phyloP scores from a whole-genome alignment of 192 early-diverging fungal genomes.

The Mortierella claussenii region DNA sequence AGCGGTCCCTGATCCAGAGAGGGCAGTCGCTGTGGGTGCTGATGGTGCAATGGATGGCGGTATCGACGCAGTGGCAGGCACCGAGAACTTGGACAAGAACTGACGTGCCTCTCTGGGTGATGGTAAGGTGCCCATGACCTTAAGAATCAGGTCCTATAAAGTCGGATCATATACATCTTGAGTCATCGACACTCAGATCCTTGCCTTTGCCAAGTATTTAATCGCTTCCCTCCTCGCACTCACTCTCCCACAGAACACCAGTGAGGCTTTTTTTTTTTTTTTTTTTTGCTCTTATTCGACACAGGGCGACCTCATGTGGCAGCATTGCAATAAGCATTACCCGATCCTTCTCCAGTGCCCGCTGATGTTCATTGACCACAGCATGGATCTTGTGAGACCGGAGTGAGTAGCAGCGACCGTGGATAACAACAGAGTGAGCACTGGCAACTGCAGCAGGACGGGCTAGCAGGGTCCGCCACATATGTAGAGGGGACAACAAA shows the following conservation, averaged over 20 bases:
- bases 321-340: constrained; percentile 17
- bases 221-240: too few relatives aligned
- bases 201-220: neutral
- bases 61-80: too few relatives aligned
- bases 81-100: constrained; percentile 65
- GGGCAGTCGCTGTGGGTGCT: neutral
- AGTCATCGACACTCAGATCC: neutral
- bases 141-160: constrained; percentile 67
- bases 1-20: neutral
- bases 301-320: too few relatives aligned
- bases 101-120: constrained; percentile 71
- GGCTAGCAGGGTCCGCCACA: constrained; percentile 35
- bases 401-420: constrained; percentile 30
- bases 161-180: constrained; percentile 1
- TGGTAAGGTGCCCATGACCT: constrained; percentile 69
- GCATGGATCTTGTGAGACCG: constrained; percentile 41
- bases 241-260: too few relatives aligned
- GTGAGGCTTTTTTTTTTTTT: too few relatives aligned
- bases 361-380: constrained; percentile 16
- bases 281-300: too few relatives aligned
- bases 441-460: neutral
- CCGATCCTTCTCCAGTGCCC: constrained; percentile 44
- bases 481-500: neutral
- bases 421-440: too few relatives aligned
- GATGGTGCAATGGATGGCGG: constrained; percentile 11